Base-by-base conservation (phyloP, 345 rosid genomes). In the Salix brachista region DNA sequence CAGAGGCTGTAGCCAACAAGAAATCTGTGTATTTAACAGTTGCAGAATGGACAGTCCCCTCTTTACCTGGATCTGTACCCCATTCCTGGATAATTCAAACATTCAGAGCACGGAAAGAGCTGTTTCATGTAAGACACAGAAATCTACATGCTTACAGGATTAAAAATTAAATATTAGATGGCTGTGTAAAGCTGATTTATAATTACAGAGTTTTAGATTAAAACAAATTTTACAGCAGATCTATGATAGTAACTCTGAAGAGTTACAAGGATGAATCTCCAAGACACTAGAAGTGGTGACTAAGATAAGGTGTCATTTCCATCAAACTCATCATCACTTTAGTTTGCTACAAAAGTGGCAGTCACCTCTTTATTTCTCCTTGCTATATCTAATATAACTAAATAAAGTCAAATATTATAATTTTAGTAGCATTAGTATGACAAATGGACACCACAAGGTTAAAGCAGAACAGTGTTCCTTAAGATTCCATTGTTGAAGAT, bases 1-100 rank as follows among this genome's bases (percentile, higher is more conserved):
- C 99, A 18, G 97, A 94, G 68, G 98, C 94, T 72, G 99, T 96
- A 56, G 98, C 97, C 80, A 96, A 73, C 86, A 94, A 87, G 83
- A 94, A 96, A 76, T 94, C 93, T 18, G 93, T 94, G 79, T 91
- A 91, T 85, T 77, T 94, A 69, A 82, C 80, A 34, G 99, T 91
- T 69, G 97, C 94, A 68, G 90, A 80, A 80, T 86, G 88, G 80
- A 80, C 78, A 80, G 77, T 72, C 68, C 84, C 78, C 82, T 88
- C 97, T 73, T 88, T 81, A 72, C 82, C 83, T 54, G 82, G 84
- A 76, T 90, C 97, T 46, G 80, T 78, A 71, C 91, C 91, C 97
- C 94, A 92, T 77, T 91, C 99, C 99, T 96, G 90, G 82, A 87
- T 67, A 69, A 75, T 44, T 39, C 80, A 78, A 80, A 79, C 67